A percentile compares a stretch with the other conserved stretches of the same genome.
These are phyloP conservation scores for Boletus reticuloceps DNA, from an alignment of 768 basidiomycete species.

Conservation along the genomic window DNA sequence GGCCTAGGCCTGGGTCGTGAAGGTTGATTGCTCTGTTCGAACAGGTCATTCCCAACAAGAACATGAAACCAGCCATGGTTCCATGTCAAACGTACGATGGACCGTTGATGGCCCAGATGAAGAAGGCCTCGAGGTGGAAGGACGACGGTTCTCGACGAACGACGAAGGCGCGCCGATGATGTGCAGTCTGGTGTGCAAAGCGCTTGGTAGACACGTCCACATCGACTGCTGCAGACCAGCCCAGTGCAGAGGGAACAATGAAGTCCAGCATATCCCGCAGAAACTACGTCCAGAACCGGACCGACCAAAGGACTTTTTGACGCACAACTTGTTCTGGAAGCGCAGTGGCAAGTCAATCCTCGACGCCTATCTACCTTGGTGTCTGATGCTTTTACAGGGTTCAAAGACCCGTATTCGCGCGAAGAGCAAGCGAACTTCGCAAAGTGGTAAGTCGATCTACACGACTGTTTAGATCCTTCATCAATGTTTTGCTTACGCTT, in stretches of 20 bases:
- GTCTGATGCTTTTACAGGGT: slow-evolving; percentile 36
- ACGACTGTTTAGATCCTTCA: too few species aligned
- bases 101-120: slow-evolving; percentile 51
- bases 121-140: slow-evolving; percentile 45
- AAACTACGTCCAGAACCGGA: slow-evolving; percentile 44
- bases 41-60: slow-evolving; percentile 55
- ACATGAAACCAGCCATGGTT: slow-evolving; percentile 61
- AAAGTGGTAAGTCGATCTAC: slow-evolving; percentile 42
- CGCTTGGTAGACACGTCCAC: slow-evolving; percentile 53
- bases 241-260: slow-evolving; percentile 38
- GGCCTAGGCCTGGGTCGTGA: background rate
- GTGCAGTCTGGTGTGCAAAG: slow-evolving; percentile 52
- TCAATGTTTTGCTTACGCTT: too few species aligned
- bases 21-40: background rate
- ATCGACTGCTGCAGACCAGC: slow-evolving; percentile 49
- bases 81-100: slow-evolving; percentile 58
- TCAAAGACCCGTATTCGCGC: slow-evolving; percentile 60
- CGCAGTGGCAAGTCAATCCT: slow-evolving; percentile 42
- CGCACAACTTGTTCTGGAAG: slow-evolving; percentile 55
- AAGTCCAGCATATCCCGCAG: slow-evolving; percentile 43
- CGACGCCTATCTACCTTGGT: background rate
- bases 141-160: slow-evolving; percentile 48
- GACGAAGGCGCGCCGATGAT: slow-evolving; percentile 62
- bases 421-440: slow-evolving; percentile 53
- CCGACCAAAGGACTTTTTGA: slow-evolving; percentile 51